A percentile compares a stretch with the other conserved stretches of the same genome.
Conservation (phyloP, 345 rosid genomes). For the Camelina hispida region DNA sequence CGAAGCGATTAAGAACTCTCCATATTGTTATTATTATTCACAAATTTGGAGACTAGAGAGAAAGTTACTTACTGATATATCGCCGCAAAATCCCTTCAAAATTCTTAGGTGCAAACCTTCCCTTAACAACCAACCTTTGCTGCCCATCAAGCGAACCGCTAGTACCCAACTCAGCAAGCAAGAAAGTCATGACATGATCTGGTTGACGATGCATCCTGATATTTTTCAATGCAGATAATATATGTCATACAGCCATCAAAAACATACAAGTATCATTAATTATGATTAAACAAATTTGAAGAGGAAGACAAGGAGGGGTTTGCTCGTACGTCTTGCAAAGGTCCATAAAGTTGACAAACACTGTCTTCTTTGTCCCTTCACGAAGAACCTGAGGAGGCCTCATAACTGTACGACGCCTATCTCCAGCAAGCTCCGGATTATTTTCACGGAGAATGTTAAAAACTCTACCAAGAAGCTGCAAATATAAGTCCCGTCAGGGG, state of each 20-base stretch:
- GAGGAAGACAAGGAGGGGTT: conserved; percentile 19
- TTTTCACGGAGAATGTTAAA: conserved; percentile 91
- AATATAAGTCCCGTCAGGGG: conserved; percentile 23
- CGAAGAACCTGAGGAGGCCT: conserved; percentile 98
- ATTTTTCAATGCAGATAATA: background rate
- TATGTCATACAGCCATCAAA: conserved; percentile 15
- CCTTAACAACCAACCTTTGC: conserved; percentile 89
- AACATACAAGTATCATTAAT: background rate
- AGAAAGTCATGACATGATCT: conserved; percentile 89
- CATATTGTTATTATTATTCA: background rate
- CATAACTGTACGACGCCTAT: conserved; percentile 96
- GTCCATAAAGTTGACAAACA: conserved; percentile 94
- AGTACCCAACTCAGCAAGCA: conserved; percentile 95
- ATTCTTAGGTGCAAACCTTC: conserved; percentile 90
- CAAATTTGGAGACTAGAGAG: conserved; percentile 1
- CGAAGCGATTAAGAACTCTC: conserved; percentile 13
- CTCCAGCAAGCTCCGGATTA: conserved; percentile 95
- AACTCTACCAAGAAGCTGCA: conserved; percentile 91
- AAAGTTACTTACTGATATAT: conserved; percentile 74
- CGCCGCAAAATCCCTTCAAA: conserved; percentile 88
- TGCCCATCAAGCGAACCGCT: conserved; percentile 97
- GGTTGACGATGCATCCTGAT: conserved; percentile 94
- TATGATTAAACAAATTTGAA: background rate
- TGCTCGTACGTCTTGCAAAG: conserved; percentile 82
- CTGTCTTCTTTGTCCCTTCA: conserved; percentile 98